phyloP scores from a whole-genome alignment of 1,139 yeast genomes.

The Hyphopichia burtonii region DNA sequence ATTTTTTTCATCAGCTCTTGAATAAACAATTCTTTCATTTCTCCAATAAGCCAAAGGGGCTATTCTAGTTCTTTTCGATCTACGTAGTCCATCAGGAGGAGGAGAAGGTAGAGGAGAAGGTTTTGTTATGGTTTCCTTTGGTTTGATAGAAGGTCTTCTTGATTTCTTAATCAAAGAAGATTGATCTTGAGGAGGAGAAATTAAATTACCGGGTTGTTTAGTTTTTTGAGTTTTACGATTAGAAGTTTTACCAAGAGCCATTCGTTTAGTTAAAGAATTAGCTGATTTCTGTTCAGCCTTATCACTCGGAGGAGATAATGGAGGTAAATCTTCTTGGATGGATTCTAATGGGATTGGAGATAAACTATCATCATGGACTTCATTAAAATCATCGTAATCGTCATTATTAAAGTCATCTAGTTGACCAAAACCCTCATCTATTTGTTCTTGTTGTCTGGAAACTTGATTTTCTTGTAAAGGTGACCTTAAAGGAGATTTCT shows the following conservation, averaged over 20 bases:
- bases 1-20: constrained; percentile 44
- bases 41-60: constrained; percentile 86
- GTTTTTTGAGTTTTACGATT: constrained; percentile 10
- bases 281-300: constrained; percentile 1
- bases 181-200: constrained; percentile 3
- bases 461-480: constrained; percentile 27
- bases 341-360: constrained; percentile 13
- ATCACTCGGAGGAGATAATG: constrained; percentile 3
- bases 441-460: not conserved
- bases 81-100: constrained; percentile 44
- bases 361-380: constrained; percentile 11
- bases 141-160: not conserved
- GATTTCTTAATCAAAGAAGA: not conserved
- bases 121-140: constrained; percentile 9
- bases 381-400: constrained; percentile 5
- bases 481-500: constrained; percentile 33
- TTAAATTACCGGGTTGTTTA: not conserved
- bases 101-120: constrained; percentile 46
- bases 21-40: constrained; percentile 72
- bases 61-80: constrained; percentile 63
- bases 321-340: not conserved
- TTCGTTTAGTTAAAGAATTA: constrained; percentile 30
- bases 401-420: constrained; percentile 7
- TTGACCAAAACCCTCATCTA: constrained; percentile 2
- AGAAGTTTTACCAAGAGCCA: constrained; percentile 37